These are phyloP conservation scores for Pezicula rhizophila DNA, from an alignment of 2,329 filamentous ascomycete genomes.

Conservation along the genomic window DNA sequence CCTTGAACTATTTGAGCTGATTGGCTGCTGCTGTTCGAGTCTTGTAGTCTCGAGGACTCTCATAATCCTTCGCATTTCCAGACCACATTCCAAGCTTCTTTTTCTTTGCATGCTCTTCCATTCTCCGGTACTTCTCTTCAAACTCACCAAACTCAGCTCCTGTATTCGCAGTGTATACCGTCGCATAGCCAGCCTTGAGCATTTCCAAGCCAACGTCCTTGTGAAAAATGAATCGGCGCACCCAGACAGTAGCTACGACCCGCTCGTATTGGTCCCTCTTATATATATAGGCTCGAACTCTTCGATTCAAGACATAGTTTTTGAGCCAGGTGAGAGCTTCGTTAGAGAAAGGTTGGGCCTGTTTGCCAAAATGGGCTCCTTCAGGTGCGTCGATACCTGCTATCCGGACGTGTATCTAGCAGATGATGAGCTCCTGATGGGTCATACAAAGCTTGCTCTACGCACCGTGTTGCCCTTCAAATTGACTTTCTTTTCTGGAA, in stretches of 20 bases:
- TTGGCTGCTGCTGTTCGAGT: conserved; percentile 36
- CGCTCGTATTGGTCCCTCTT: conserved; percentile 88
- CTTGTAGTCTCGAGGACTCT: conserved; percentile 89
- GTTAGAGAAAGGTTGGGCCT: conserved; percentile 74
- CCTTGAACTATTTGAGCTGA: conserved; percentile 20
- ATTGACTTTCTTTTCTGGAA: conserved; percentile 63
- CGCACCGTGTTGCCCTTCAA: conserved; percentile 73
- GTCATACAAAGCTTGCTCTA: conserved; percentile 5
- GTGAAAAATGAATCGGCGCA: conserved; percentile 58
- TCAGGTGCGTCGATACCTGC: conserved; percentile 94
- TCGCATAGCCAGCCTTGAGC: conserved; percentile 78
- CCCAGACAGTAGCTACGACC: conserved; percentile 78
- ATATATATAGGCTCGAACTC: conserved; percentile 78
- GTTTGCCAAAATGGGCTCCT: conserved; percentile 82
- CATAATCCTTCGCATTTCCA: conserved; percentile 54
- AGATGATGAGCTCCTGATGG: conserved; percentile 4
- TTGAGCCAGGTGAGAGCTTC: conserved; percentile 82
- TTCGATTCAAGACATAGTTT: conserved; percentile 61
- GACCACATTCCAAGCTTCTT: conserved; percentile 72
- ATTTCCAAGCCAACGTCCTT: conserved; percentile 85
- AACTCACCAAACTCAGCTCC: conserved; percentile 82
- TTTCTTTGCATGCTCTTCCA: conserved; percentile 60
- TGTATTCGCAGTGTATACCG: conserved; percentile 86
- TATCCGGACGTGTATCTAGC: conserved; percentile 77
- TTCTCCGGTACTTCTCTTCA: conserved; percentile 56